Evolutionary conservation across 2,329 filamentous ascomycete species (phyloP), one percentile per base, ranked within the genome.

Genomic region (Fusarium albidum): DNA sequence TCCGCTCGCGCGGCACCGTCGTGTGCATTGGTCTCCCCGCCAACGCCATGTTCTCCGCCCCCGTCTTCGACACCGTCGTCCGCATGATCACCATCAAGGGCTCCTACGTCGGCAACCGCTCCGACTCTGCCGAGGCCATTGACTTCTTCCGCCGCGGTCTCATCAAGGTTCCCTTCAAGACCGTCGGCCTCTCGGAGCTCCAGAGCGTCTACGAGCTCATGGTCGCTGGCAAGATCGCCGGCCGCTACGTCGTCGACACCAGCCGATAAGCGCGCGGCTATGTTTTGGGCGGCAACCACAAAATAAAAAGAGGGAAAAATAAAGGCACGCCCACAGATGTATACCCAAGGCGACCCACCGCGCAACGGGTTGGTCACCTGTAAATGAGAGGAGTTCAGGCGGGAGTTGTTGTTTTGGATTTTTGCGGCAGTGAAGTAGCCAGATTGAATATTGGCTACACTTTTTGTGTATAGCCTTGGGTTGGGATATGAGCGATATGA

Each of bases 31-130:
- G 93, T 69, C 81, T 97, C 21, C 94, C 94, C 6, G 88, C 90
- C 31, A 82, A 87, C 60, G 92, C 93, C 3, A 90, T 82, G 75
- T 82, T 97, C 61, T 84, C 84, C 65, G 92, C 93, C 2, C 90
- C 92, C 32, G 92, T 97, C 49, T 96, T 97, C 73, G 88, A 93
- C 70, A 91, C 89, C 8, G 94, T 97, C 58, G 82, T 94, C 70
- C 79, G 88, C 77, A 96, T 96, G 92, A 87, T 97, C 78, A 87
- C 77, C 67, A 97, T 98, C 81, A 91, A 91, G 80, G 93, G 93
- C 55, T 92, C 87, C 66, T 97, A 97, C 72, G 94, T 98, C 64
- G 94, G 94, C 52, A 97, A 96, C 80, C 85, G 94, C 64, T 87
- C 89, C 71, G 94, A 98, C 72, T 89, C 87, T 1, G 84, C 87